phyloP scores from a whole-genome alignment of 345 rosid genomes.

The Eutrema heterophyllum region DNA sequence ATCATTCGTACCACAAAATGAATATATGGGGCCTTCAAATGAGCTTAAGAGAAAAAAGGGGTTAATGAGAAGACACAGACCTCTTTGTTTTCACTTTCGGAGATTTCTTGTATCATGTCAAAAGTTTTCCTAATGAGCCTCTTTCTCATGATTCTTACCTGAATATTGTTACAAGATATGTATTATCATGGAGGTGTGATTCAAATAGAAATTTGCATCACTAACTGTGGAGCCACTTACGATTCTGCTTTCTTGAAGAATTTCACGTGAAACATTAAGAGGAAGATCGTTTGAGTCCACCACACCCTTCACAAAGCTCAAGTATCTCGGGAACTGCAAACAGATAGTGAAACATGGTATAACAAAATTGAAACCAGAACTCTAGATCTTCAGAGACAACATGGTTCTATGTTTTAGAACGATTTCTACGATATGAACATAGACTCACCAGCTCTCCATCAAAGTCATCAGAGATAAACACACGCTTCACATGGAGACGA shows the following conservation, averaged over 20 bases:
- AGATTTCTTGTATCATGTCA: conserved; percentile 91
- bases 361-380: background rate
- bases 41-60: background rate
- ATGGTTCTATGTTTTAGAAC: background rate
- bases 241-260: conserved; percentile 91
- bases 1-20: conserved; percentile 16
- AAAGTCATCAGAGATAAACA: conserved; percentile 98
- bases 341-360: background rate
- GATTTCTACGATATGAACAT: background rate
- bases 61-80: conserved; percentile 28
- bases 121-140: conserved; percentile 92
- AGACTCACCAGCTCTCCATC: conserved; percentile 95
- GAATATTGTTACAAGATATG: background rate
- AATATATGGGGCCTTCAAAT: background rate
- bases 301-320: conserved; percentile 97
- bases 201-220: background rate
- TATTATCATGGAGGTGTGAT: background rate
- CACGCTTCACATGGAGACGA: conserved; percentile 87
- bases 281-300: conserved; percentile 97
- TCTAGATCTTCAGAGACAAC: background rate
- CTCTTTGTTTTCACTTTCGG: conserved; percentile 89
- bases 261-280: conserved; percentile 93
- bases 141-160: conserved; percentile 98
- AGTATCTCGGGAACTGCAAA: conserved; percentile 86
- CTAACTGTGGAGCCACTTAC: conserved; percentile 35